A percentile compares a stretch with the other conserved stretches of the same genome.
Conservation (phyloP, 768 basidiomycete species). For the Ramaria sp. region DNA sequence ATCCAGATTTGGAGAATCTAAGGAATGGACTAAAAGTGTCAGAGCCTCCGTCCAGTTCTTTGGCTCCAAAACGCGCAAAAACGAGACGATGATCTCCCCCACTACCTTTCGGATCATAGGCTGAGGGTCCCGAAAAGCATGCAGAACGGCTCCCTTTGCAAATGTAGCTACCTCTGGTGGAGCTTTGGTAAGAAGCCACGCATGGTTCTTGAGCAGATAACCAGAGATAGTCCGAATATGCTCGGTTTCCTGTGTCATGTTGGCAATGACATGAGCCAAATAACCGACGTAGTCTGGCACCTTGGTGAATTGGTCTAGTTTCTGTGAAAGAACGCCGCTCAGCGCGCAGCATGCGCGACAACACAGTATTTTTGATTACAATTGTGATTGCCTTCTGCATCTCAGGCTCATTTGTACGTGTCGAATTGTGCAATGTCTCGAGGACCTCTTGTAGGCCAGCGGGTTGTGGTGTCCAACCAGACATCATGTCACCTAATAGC, state of each 20-base stretch:
- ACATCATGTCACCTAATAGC: conserved; percentile 23
- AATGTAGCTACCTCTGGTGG: conserved; percentile 57
- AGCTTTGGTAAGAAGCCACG: conserved; percentile 61
- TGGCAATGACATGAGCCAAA: conserved; percentile 85
- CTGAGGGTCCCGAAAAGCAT: conserved; percentile 71
- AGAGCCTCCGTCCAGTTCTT: conserved; percentile 95
- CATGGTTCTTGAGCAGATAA: conserved; percentile 94
- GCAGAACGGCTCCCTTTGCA: conserved; percentile 65
- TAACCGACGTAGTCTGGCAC: conserved; percentile 93
- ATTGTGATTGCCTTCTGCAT: conserved; percentile 73
- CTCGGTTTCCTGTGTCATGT: conserved; percentile 74
- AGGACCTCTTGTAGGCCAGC: conserved; percentile 87
- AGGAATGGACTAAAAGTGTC: conserved; percentile 66
- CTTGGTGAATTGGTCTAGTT: conserved; percentile 78
- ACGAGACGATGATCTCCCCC: conserved; percentile 83
- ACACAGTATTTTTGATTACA: conserved; percentile 31
- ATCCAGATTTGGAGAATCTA: conserved; percentile 65
- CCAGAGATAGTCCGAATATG: conserved; percentile 93
- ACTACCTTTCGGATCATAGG: conserved; percentile 91
- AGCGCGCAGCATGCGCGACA: conserved; percentile 11
- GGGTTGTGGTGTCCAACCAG: conserved; percentile 74
- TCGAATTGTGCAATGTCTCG: conserved; percentile 84
- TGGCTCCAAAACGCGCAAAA: conserved; percentile 81
- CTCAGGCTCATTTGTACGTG: conserved; percentile 57
- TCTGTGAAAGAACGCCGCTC: conserved; percentile 33